A percentile compares a stretch with the other conserved stretches of the same genome.
These are phyloP conservation scores for Stevia rebaudiana DNA, from an alignment of 140 eudicot species.

Conservation along the genomic window DNA sequence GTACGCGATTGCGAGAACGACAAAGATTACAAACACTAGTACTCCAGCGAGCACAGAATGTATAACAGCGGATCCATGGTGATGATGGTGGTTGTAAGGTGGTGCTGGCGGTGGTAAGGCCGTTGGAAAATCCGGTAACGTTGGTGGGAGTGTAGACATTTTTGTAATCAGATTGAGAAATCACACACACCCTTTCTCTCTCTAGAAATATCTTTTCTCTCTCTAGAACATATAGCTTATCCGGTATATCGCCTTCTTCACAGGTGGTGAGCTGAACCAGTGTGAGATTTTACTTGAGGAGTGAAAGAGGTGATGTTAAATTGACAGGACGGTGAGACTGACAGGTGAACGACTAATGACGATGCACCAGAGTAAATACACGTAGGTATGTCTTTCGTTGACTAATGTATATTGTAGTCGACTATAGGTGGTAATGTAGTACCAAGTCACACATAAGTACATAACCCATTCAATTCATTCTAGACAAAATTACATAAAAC, in stretches of 20 bases:
- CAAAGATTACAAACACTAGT: slow-evolving; percentile 33
- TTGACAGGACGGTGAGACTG: slow-evolving; percentile 21
- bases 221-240: slow-evolving; percentile 16
- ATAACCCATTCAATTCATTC: no score
- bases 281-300: slow-evolving; percentile 28
- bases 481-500: no score
- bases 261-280: slow-evolving; percentile 34
- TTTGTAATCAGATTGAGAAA: neutral
- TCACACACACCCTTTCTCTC: neutral
- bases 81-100: slow-evolving; percentile 30
- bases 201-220: slow-evolving; percentile 19
- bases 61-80: slow-evolving; percentile 34
- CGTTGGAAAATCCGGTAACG: slow-evolving; percentile 41
- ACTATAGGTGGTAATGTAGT: neutral
- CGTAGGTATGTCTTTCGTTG: slow-evolving; percentile 33
- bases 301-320: slow-evolving; percentile 23
- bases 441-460: no score
- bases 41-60: slow-evolving; percentile 50
- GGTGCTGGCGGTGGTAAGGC: slow-evolving; percentile 43
- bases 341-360: slow-evolving; percentile 19
- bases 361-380: slow-evolving; percentile 6
- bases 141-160: slow-evolving; percentile 33
- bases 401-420: slow-evolving; percentile 11
- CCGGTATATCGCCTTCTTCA: slow-evolving; percentile 22
- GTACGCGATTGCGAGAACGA: slow-evolving; percentile 38